Base-by-base conservation (phyloP, 306 rosid genomes). In the Mimosa pudica region DNA sequence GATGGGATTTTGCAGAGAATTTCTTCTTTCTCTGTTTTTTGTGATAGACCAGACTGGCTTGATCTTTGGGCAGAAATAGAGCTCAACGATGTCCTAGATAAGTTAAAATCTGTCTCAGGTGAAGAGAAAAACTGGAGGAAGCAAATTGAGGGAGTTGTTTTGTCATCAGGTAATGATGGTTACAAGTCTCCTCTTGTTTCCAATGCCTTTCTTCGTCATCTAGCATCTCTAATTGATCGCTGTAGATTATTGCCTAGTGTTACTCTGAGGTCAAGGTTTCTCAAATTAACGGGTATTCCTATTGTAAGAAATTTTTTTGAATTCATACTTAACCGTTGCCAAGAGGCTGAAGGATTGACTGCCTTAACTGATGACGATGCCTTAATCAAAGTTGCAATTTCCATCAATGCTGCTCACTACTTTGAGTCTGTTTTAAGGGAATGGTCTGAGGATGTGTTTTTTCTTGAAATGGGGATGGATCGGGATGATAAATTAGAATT, bases 301-400 rank as follows among this genome's bases (percentile, higher is more conserved):
- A 84, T 95, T 64, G 74, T 91, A 82, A 83, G 80, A 54, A 92
- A 67, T 0, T 86, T 89, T 85, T 84, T 82, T 82, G 91, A 85
- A 46, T 86, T 89, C 77, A 80, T 92, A 74, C 87, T 90, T 70
- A 13, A 80, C 75, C 91, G 98, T 76, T 95, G 98, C 91, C 98
- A 95, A 85, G 98, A 95, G 85, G 98, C 98, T 77, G 98, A 95
- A 87, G 98, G 98, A 76, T 75, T 91, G 77, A 92, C 98, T 57
- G 98, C 98, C 76, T 75, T 95, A 78, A 88, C 92, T 51, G 90
- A 95, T 61, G 88, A 95, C 58, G 96, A 85, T 82, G 98, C 92
- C 83, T 73, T 95, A 76, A 73, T 77, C 75, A 95, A 95, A 88
- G 98, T 92, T 76, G 86, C 96, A 81, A 79, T 76, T 83, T 95